phyloP scores from a whole-genome alignment of 495 filamentous ascomycete species.

The Penicillium ochrochloron region DNA sequence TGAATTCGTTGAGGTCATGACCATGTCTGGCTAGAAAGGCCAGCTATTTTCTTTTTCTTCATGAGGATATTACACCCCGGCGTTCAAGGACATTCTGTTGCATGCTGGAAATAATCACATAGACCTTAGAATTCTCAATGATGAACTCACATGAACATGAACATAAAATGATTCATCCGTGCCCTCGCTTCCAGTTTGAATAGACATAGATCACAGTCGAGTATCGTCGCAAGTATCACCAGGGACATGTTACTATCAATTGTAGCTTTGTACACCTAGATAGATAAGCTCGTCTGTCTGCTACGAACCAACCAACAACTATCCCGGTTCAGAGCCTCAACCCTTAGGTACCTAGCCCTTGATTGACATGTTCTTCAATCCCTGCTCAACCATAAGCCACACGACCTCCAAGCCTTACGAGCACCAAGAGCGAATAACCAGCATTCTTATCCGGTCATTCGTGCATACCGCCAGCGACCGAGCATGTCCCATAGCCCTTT shows the following conservation, averaged over 20 bases:
- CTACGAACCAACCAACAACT: too few species aligned
- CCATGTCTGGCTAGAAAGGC: not conserved
- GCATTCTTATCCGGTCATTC: not conserved
- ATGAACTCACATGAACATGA: conserved; percentile 3
- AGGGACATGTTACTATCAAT: too few species aligned
- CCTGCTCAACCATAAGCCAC: not conserved
- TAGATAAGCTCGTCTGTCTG: too few species aligned
- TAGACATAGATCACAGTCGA: too few species aligned
- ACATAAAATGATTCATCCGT: not conserved
- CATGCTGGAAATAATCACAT: conserved; percentile 4
- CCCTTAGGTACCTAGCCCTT: too few species aligned
- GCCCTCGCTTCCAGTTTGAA: too few species aligned
- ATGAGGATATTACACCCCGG: not conserved
- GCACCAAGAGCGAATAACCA: not conserved
- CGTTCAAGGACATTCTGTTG: not conserved
- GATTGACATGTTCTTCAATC: too few species aligned
- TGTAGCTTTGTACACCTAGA: too few species aligned
- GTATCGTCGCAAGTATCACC: too few species aligned
- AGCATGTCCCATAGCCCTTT: not conserved
- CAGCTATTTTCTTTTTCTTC: not conserved
- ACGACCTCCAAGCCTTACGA: not conserved
- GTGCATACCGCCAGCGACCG: not conserved
- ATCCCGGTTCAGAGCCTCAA: too few species aligned
- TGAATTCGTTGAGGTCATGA: conserved; percentile 4
- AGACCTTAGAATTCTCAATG: conserved; percentile 3